A percentile compares a stretch with the other conserved stretches of the same genome.
These are phyloP conservation scores for Brasenia schreberi DNA, from an alignment of 164 flowering plant species.

Conservation along the genomic window DNA sequence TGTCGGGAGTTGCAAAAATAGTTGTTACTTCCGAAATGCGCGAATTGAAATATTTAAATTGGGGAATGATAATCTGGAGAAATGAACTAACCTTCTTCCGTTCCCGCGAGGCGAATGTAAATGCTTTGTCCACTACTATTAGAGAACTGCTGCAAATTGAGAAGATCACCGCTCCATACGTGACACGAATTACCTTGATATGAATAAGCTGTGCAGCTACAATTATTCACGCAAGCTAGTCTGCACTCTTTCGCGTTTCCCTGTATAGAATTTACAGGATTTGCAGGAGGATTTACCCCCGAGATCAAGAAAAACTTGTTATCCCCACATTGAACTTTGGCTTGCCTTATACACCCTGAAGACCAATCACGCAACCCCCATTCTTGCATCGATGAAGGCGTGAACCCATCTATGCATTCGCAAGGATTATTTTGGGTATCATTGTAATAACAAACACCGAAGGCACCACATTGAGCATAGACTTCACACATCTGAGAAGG, in stretches of 20 bases:
- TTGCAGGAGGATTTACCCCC: background rate
- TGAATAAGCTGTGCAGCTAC: slow-evolving; percentile 14
- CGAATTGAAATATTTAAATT: no score
- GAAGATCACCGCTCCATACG: slow-evolving; percentile 7
- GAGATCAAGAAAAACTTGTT: background rate
- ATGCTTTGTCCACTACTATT: background rate
- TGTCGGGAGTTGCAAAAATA: no score
- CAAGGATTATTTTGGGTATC: slow-evolving; percentile 2
- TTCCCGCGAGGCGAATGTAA: background rate
- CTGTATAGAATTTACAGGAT: background rate
- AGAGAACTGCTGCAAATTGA: slow-evolving; percentile 1
- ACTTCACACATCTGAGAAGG: slow-evolving; percentile 10
- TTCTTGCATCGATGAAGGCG: background rate
- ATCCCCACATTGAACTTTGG: slow-evolving; percentile 8
- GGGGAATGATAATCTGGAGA: no score
- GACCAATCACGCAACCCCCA: slow-evolving; percentile 10
- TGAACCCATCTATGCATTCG: slow-evolving; percentile 14
- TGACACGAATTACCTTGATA: slow-evolving; percentile 4
- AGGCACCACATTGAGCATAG: slow-evolving; percentile 15
- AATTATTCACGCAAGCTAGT: slow-evolving; percentile 9
- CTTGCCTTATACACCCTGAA: slow-evolving; percentile 16
- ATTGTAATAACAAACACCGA: slow-evolving; percentile 9
- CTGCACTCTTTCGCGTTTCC: slow-evolving; percentile 4
- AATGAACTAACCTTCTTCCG: no score
- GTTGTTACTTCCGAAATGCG: no score